Percentiles rank a stretch among this genome's conserved stretches.
phyloP scores from a whole-genome alignment of 2,329 filamentous ascomycete species.

The Colletotrichum spinosum region DNA sequence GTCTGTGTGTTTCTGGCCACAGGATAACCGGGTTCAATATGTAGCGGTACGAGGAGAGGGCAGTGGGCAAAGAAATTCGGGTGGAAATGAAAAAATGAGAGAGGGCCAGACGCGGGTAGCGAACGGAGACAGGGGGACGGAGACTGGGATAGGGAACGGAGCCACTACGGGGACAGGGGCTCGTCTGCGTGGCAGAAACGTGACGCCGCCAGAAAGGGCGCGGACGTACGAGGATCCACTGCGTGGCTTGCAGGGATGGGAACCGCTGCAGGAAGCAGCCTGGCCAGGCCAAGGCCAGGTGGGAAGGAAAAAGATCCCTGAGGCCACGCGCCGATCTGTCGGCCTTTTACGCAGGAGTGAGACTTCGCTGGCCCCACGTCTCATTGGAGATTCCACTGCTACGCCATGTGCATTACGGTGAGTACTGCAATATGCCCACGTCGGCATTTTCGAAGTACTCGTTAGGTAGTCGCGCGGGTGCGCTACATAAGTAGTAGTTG shows the following conservation, averaged over 20 bases:
- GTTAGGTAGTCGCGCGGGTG: too few relatives aligned
- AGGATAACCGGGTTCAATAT: too few relatives aligned
- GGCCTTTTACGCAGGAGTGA: slow-evolving; percentile 21
- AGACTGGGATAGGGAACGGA: too few relatives aligned
- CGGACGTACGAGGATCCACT: slow-evolving; percentile 23
- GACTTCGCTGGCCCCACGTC: slow-evolving; percentile 24
- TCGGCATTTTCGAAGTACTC: too few relatives aligned
- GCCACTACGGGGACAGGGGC: slow-evolving; percentile 23
- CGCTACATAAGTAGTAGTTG: too few relatives aligned
- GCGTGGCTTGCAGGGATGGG: slow-evolving; percentile 39
- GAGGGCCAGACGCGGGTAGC: too few relatives aligned
- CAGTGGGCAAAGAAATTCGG: too few relatives aligned
- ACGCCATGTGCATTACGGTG: background rate
- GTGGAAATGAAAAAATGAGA: too few relatives aligned
- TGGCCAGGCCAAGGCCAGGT: slow-evolving; percentile 30
- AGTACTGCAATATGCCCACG: background rate
- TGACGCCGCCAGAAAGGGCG: slow-evolving; percentile 32
- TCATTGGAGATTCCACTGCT: slow-evolving; percentile 4
- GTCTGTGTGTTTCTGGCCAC: too few relatives aligned
- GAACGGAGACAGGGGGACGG: background rate
- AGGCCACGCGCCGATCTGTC: slow-evolving; percentile 39
- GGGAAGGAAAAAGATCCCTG: slow-evolving; percentile 33
- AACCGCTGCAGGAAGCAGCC: slow-evolving; percentile 27
- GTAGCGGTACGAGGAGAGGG: too few relatives aligned
- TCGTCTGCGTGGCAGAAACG: slow-evolving; percentile 36